A percentile compares a stretch with the other conserved stretches of the same genome.
Evolutionary conservation across 2,329 filamentous ascomycete species (phyloP).

Genomic region (Fusarium piperis): DNA sequence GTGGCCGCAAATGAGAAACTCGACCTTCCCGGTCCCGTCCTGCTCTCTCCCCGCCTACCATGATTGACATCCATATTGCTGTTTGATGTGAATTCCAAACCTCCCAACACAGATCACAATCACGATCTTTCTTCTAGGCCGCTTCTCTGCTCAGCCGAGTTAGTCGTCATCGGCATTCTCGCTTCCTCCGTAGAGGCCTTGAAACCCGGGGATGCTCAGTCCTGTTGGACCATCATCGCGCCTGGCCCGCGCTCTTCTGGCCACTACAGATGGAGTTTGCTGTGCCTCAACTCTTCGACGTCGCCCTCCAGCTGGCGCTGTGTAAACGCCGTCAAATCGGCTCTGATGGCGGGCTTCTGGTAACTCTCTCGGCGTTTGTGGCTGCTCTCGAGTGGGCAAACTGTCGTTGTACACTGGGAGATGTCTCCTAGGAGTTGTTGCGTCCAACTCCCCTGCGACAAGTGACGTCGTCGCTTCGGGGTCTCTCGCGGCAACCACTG

Average conservation of each 20-base stretch:
- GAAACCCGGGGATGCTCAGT: conserved; percentile 55
- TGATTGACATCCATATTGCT: conserved; percentile 1
- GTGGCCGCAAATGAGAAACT: background rate
- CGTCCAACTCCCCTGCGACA: background rate
- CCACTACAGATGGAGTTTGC: background rate
- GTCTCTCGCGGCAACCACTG: background rate
- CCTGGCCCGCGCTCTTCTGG: conserved; percentile 25
- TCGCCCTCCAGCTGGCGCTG: conserved; percentile 27
- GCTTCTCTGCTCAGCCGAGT: conserved; percentile 6
- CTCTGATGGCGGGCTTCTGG: conserved; percentile 40
- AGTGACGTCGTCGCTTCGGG: background rate
- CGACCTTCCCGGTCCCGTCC: background rate
- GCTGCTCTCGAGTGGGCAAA: conserved; percentile 23
- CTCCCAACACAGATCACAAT: background rate
- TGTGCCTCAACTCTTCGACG: conserved; percentile 4
- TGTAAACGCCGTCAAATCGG: conserved; percentile 33
- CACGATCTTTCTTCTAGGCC: background rate
- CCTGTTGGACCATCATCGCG: conserved; percentile 49
- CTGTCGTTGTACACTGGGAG: conserved; percentile 37
- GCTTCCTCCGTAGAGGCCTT: conserved; percentile 57
- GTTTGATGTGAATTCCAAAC: conserved; percentile 1
- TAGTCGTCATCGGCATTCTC: conserved; percentile 58
- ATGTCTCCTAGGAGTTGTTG: background rate
- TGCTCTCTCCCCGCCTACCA: background rate
- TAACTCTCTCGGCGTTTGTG: conserved; percentile 36